These are phyloP conservation scores for Scheffersomyces ergatensis DNA, from an alignment of 805 yeast genomes.

Conservation along the genomic window DNA sequence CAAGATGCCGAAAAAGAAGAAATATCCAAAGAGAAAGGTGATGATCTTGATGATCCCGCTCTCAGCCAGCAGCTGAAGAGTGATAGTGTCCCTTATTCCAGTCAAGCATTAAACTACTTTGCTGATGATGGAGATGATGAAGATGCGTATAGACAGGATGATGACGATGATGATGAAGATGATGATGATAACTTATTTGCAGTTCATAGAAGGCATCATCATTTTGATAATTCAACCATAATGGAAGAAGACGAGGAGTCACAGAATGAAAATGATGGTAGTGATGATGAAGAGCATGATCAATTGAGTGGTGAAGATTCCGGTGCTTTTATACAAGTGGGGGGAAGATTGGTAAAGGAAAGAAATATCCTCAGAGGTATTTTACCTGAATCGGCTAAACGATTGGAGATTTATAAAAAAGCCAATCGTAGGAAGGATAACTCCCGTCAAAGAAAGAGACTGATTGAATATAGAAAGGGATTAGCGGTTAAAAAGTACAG, in stretches of 20 bases:
- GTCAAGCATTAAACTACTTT: background rate
- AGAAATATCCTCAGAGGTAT: conserved; percentile 32
- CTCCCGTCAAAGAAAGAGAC: conserved; percentile 1
- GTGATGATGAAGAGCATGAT: no score
- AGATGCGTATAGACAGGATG: background rate
- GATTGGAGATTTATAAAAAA: conserved; percentile 21
- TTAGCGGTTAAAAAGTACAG: conserved; percentile 28
- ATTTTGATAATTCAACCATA: background rate
- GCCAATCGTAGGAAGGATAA: background rate
- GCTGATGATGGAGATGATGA: conserved; percentile 1
- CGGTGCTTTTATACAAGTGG: conserved; percentile 19
- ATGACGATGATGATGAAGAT: background rate
- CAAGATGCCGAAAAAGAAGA: conserved; percentile 3
- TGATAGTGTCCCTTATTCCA: conserved; percentile 6
- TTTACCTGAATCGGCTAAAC: conserved; percentile 39
- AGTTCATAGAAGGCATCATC: background rate
- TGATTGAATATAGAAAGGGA: conserved; percentile 29
- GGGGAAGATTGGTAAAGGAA: conserved; percentile 23
- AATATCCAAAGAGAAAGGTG: background rate
- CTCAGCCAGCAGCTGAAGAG: conserved; percentile 7
- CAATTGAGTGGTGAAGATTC: no score
- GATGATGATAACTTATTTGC: conserved; percentile 1
- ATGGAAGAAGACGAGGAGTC: background rate
- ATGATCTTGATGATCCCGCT: background rate
- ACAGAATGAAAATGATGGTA: background rate